Evolutionary conservation across 176 grass and related monocot genomes (phyloP).

Genomic region (Dendrocalamus sinicus): DNA sequence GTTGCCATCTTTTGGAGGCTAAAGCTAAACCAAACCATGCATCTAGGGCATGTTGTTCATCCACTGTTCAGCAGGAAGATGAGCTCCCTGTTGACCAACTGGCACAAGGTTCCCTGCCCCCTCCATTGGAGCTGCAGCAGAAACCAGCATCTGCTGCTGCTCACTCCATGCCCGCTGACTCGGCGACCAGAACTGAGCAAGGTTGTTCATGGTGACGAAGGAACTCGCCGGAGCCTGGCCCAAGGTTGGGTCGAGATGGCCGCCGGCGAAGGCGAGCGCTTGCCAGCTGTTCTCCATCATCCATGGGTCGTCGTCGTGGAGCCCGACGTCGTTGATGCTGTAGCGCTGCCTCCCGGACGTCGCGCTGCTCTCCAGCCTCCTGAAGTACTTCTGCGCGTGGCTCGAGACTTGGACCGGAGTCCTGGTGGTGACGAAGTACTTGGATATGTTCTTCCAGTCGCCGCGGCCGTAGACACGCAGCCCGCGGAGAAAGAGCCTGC

Average conservation of each 20-base stretch:
- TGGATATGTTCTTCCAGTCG: slow-evolving; percentile 42
- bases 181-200: not conserved
- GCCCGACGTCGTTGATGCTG: slow-evolving; percentile 33
- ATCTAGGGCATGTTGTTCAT: not conserved
- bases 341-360: not conserved
- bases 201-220: not conserved
- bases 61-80: not conserved
- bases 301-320: not conserved
- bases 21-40: not conserved
- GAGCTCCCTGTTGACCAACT: not conserved
- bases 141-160: not conserved
- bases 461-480: not conserved
- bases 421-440: slow-evolving; percentile 31
- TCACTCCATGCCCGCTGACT: not conserved
- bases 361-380: not conserved
- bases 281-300: not conserved
- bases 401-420: slow-evolving; percentile 32
- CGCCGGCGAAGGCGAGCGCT: not conserved
- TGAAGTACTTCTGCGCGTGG: slow-evolving; percentile 47
- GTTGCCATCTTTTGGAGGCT: not conserved
- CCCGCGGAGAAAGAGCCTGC: slow-evolving; percentile 28
- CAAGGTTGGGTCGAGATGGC: not conserved
- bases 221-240: not conserved
- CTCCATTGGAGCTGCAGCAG: not conserved
- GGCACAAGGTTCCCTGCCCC: not conserved